phyloP scores from a whole-genome alignment of 148 eudicot species.

The Rhododendron ferrugineum region DNA sequence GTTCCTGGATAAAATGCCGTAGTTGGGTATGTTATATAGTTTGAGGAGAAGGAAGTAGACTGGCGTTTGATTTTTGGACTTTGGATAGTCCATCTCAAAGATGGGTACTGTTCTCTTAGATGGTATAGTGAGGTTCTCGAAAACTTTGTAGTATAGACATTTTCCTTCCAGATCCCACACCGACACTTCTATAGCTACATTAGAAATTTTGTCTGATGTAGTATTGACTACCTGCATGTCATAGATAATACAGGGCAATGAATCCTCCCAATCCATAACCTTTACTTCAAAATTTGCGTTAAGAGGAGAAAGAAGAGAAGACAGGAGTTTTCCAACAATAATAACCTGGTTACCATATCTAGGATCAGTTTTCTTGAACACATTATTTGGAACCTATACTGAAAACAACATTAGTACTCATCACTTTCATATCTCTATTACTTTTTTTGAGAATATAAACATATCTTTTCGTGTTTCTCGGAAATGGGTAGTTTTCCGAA shows the following conservation, averaged over 20 bases:
- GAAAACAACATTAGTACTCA: not conserved
- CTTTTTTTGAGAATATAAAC: not conserved
- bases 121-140: slow-evolving; percentile 57
- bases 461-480: not conserved
- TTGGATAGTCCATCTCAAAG: slow-evolving; percentile 76
- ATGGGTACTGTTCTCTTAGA: slow-evolving; percentile 66
- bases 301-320: not conserved
- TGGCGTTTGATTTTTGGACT: slow-evolving; percentile 60
- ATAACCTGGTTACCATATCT: not conserved
- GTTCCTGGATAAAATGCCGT: slow-evolving; percentile 70
- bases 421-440: not conserved
- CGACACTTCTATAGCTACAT: slow-evolving; percentile 78
- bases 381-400: not conserved
- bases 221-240: slow-evolving; percentile 75
- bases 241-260: not conserved
- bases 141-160: slow-evolving; percentile 59
- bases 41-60: slow-evolving; percentile 94
- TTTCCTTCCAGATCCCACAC: slow-evolving; percentile 84
- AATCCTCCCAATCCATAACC: not conserved
- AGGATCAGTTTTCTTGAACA: not conserved
- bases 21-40: slow-evolving; percentile 63
- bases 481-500: not conserved
- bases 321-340: not conserved
- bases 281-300: not conserved
- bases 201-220: slow-evolving; percentile 54